A percentile compares a stretch with the other conserved stretches of the same genome.
phyloP scores from a whole-genome alignment of 805 yeast genomes.

The Cyberlindnera americana region DNA sequence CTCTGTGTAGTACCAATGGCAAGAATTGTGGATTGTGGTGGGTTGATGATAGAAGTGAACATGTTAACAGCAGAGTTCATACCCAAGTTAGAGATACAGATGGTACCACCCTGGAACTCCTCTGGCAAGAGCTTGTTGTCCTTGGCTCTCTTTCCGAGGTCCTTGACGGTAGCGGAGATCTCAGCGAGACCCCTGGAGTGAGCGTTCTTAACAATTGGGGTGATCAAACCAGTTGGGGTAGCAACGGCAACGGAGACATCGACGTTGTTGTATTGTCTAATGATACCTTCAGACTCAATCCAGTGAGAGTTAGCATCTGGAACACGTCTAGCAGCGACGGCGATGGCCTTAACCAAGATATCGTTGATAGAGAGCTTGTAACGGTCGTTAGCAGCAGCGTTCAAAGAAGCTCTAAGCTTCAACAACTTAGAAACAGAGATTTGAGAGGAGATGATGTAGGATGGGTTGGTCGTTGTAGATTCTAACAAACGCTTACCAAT shows the following conservation, averaged over 20 bases:
- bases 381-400: conserved; percentile 78
- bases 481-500: conserved; percentile 85
- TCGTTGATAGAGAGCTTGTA: conserved; percentile 94
- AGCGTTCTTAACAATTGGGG: conserved; percentile 92
- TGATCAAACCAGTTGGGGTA: conserved; percentile 94
- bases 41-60: conserved; percentile 97
- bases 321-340: conserved; percentile 83
- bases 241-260: conserved; percentile 99
- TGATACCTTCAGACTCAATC: conserved; percentile 83
- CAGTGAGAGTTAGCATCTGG: conserved; percentile 95
- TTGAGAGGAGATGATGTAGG: conserved; percentile 85
- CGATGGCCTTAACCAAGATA: conserved; percentile 89
- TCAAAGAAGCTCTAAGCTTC: conserved; percentile 87
- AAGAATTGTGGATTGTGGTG: conserved; percentile 92
- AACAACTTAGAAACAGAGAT: conserved; percentile 85
- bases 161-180: conserved; percentile 84
- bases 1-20: conserved; percentile 93
- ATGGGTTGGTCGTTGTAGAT: conserved; percentile 85
- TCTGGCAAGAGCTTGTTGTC: conserved; percentile 89
- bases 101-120: conserved; percentile 99
- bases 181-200: conserved; percentile 79
- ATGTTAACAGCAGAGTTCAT: conserved; percentile 92
- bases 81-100: conserved; percentile 97
- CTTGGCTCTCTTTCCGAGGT: conserved; percentile 93
- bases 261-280: conserved; percentile 86